phyloP scores from a whole-genome alignment of 2,329 filamentous ascomycete genomes.

The Sporothrix euskadiensis region DNA sequence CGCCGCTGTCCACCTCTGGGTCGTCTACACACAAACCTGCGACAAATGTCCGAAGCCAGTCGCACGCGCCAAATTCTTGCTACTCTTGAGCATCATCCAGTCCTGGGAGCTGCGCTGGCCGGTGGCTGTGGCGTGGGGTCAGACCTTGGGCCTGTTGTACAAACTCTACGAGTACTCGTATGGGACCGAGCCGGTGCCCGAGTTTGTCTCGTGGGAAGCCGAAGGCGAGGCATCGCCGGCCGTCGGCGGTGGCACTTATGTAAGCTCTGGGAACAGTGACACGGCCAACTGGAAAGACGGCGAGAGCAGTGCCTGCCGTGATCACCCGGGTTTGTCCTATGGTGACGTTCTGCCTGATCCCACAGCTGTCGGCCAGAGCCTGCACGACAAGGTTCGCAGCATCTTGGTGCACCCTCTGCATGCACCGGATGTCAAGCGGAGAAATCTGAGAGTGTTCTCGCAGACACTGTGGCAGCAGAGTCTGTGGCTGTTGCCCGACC shows the following conservation, averaged over 20 bases:
- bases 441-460: conserved; percentile 20
- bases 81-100: conserved; percentile 1
- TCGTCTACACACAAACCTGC: conserved; percentile 26
- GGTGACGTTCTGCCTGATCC: conserved; percentile 1
- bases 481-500: neutral
- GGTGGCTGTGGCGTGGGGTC: conserved; percentile 17
- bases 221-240: neutral
- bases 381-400: conserved; percentile 27
- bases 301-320: conserved; percentile 16
- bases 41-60: conserved; percentile 22
- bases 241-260: neutral
- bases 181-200: conserved; percentile 19
- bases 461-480: conserved; percentile 15
- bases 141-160: conserved; percentile 25
- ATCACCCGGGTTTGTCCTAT: conserved; percentile 9
- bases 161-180: conserved; percentile 27
- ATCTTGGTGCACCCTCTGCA: conserved; percentile 28
- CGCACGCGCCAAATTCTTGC: conserved; percentile 19
- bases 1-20: conserved; percentile 19
- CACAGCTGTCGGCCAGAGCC: conserved; percentile 13
- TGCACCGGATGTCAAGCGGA: conserved; percentile 17
- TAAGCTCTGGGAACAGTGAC: neutral
- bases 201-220: neutral
- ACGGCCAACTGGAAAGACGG: neutral
- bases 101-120: conserved; percentile 26